Conservation (phyloP, 2,329 filamentous ascomycete genomes). For the Nemania diffusa region DNA sequence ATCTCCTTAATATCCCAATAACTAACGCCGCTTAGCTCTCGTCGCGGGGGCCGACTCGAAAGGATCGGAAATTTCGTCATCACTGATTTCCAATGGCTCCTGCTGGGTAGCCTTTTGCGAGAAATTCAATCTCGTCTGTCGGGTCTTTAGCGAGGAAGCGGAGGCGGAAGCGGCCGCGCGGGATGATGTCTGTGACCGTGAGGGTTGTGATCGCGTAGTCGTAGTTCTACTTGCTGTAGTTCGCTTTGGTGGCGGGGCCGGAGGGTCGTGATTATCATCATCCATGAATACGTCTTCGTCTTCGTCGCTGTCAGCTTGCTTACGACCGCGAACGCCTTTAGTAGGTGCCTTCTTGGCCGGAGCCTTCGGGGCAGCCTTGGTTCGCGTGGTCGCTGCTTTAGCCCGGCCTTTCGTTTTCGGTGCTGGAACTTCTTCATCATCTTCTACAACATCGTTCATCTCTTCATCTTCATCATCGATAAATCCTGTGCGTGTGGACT, state of each 20-base stretch:
- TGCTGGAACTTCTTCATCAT: constrained; percentile 60
- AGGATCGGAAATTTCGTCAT: constrained; percentile 71
- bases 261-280: constrained; percentile 59
- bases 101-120: constrained; percentile 57
- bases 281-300: constrained; percentile 64
- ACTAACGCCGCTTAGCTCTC: constrained; percentile 41
- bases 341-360: constrained; percentile 58
- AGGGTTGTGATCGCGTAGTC: constrained; percentile 47
- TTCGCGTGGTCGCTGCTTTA: constrained; percentile 51
- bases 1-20: background rate
- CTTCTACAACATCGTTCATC: constrained; percentile 57
- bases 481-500: constrained; percentile 48
- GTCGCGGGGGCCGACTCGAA: constrained; percentile 65
- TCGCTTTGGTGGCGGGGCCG: constrained; percentile 52
- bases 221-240: constrained; percentile 46
- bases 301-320: constrained; percentile 51
- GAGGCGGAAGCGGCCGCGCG: constrained; percentile 43
- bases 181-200: constrained; percentile 49
- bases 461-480: constrained; percentile 62
- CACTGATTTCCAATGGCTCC: constrained; percentile 68
- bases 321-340: constrained; percentile 55
- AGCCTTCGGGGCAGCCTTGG: constrained; percentile 53
- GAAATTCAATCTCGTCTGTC: constrained; percentile 63
- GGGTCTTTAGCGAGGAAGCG: constrained; percentile 47
- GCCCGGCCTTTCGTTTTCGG: constrained; percentile 42